Percentiles rank a stretch among this genome's conserved stretches.
Evolutionary conservation across 73 alveolate genomes (phyloP).

Genomic region (Strombidium stylifer): DNA sequence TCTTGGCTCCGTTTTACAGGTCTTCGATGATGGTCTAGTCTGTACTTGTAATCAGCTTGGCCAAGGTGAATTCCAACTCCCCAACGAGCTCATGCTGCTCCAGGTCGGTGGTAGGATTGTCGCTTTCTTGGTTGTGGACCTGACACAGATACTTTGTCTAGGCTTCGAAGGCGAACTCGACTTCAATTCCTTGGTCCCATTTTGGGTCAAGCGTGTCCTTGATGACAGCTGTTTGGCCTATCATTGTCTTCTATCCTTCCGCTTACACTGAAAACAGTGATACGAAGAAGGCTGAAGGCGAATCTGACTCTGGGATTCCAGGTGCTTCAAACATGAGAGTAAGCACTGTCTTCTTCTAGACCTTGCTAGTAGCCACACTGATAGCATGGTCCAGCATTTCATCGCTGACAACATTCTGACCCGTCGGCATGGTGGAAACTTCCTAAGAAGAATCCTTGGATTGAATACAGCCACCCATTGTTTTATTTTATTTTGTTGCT

Average conservation of each 20-base stretch:
- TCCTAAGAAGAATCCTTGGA: too few relatives aligned
- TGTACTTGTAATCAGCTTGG: conserved; percentile 65
- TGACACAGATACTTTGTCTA: conserved; percentile 45
- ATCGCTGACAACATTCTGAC: too few relatives aligned
- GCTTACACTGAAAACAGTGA: not conserved
- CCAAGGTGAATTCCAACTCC: conserved; percentile 50
- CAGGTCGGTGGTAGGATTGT: conserved; percentile 40
- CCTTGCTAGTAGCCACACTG: conserved; percentile 15
- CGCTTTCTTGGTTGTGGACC: conserved; percentile 67
- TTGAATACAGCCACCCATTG: too few relatives aligned
- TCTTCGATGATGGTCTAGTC: conserved; percentile 33
- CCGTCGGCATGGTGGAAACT: too few relatives aligned
- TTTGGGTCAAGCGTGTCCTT: conserved; percentile 74
- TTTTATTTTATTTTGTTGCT: too few relatives aligned
- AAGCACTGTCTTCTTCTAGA: conserved; percentile 2
- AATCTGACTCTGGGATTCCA: conserved; percentile 58
- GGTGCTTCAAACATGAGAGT: conserved; percentile 22
- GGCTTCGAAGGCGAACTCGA: conserved; percentile 72
- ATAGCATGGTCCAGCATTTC: conserved; percentile 29
- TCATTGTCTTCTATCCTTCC: conserved; percentile 58
- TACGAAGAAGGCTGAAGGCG: conserved; percentile 61
- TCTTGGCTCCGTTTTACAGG: conserved; percentile 34
- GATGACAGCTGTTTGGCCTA: conserved; percentile 84
- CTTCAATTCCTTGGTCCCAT: conserved; percentile 58
- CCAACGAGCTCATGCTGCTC: conserved; percentile 67